Conservation (phyloP, 2,329 filamentous ascomycete species). For the Incumbomyces delicatus region DNA sequence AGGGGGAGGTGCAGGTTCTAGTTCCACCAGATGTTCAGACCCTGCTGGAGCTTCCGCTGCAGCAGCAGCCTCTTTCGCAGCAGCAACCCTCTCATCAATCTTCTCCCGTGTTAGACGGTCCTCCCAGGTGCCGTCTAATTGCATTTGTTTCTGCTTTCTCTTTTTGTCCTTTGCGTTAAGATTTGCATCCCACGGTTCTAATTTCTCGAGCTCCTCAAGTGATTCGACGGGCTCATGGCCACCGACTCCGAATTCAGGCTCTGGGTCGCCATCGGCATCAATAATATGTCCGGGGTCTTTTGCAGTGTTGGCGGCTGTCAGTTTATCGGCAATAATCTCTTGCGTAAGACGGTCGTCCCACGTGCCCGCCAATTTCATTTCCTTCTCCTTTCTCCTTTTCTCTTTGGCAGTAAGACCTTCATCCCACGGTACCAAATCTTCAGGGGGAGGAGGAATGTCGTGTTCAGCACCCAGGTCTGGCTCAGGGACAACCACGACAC, state of each 20-base stretch:
- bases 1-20: not conserved
- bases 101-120: conserved; percentile 7
- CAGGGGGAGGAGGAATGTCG: conserved; percentile 9
- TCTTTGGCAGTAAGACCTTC: conserved; percentile 24
- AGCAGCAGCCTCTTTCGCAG: conserved; percentile 14
- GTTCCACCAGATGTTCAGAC: conserved; percentile 22
- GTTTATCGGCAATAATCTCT: conserved; percentile 2
- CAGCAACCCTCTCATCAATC: conserved; percentile 10
- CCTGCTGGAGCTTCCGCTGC: conserved; percentile 17
- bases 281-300: conserved; percentile 4
- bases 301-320: not conserved
- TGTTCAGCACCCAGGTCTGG: conserved; percentile 14
- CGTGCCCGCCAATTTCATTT: conserved; percentile 12
- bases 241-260: conserved; percentile 23
- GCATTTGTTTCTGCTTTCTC: conserved; percentile 27
- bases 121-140: conserved; percentile 9
- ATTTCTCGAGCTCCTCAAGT: conserved; percentile 1
- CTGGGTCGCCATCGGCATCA: conserved; percentile 15
- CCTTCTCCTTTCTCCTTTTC: conserved; percentile 23
- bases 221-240: conserved; percentile 19
- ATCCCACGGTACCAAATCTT: conserved; percentile 23
- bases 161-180: conserved; percentile 21
- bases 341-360: conserved; percentile 16
- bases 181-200: conserved; percentile 2
- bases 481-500: conserved; percentile 15